These are phyloP conservation scores for Adansonia rubrostipa DNA, from an alignment of 441 rosid species.

Conservation along the genomic window DNA sequence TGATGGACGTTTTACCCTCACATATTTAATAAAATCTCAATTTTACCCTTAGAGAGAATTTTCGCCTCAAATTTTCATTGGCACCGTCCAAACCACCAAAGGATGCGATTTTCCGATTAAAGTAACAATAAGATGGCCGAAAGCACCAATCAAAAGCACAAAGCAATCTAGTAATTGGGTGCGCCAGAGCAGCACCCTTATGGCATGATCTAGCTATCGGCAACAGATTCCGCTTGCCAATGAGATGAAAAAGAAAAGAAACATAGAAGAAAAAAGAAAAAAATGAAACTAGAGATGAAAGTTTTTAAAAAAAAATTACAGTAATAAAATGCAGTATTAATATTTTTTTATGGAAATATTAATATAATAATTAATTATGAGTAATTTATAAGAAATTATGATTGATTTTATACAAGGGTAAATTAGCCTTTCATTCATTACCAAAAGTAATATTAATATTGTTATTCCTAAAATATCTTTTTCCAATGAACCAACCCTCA, in stretches of 20 bases:
- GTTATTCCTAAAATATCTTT: not conserved
- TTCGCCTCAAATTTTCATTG: not conserved
- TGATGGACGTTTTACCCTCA: too few species aligned
- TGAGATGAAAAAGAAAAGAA: not conserved
- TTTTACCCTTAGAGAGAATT: not conserved
- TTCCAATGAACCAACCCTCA: not conserved
- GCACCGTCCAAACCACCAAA: not conserved
- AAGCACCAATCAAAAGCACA: not conserved
- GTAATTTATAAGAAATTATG: slow-evolving; percentile 1
- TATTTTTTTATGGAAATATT: not conserved
- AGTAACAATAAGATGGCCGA: not conserved
- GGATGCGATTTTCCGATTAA: slow-evolving; percentile 1
- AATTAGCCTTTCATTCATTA: not conserved
- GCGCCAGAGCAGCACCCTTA: not conserved
- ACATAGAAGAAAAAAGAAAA: not conserved
- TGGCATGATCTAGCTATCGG: not conserved
- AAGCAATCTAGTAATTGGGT: slow-evolving; percentile 2
- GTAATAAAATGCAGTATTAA: not conserved
- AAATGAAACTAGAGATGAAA: not conserved
- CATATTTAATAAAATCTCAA: not conserved
- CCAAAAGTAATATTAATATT: not conserved
- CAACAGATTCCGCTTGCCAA: slow-evolving; percentile 1
- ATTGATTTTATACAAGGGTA: not conserved
- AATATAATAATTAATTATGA: not conserved
- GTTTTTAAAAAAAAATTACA: not conserved